Percentiles rank a stretch among this genome's conserved stretches.
Evolutionary conservation across 257 asterid species (phyloP).

Genomic region (Nicotiana tabacum): DNA sequence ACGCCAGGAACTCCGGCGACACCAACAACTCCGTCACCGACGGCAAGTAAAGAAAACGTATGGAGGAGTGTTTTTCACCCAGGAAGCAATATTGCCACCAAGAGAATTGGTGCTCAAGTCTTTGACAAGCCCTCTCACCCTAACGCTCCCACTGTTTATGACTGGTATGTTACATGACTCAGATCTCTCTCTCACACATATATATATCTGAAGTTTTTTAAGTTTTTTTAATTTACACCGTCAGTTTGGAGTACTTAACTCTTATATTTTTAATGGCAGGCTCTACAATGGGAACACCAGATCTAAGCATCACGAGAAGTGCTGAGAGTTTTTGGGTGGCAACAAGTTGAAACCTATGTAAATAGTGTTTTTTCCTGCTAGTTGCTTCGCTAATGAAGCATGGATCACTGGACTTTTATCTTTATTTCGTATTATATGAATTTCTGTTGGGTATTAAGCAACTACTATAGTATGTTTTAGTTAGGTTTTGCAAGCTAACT

Average conservation of each 20-base stretch:
- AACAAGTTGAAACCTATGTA: constrained; percentile 22
- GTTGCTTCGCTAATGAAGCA: background rate
- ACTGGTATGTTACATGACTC: constrained; percentile 49
- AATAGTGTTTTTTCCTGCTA: constrained; percentile 19
- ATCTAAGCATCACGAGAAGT: constrained; percentile 64
- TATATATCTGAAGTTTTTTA: no score
- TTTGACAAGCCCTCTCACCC: constrained; percentile 78
- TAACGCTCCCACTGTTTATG: constrained; percentile 90
- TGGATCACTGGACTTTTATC: background rate
- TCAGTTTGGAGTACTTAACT: no score
- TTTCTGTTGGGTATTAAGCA: background rate
- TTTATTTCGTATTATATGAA: background rate
- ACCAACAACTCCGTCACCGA: constrained; percentile 49
- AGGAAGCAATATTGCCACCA: constrained; percentile 84
- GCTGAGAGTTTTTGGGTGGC: background rate
- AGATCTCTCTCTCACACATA: no score
- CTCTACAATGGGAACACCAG: constrained; percentile 82
- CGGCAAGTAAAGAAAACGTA: constrained; percentile 60
- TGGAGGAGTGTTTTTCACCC: constrained; percentile 99
- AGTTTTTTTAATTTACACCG: background rate
- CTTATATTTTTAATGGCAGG: constrained; percentile 37
- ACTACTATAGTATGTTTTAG: background rate
- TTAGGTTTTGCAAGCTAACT: background rate
- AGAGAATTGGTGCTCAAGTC: constrained; percentile 53
- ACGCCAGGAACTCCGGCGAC: constrained; percentile 69